phyloP scores from a whole-genome alignment of 768 basidiomycete species.

The Boletus sp. region DNA sequence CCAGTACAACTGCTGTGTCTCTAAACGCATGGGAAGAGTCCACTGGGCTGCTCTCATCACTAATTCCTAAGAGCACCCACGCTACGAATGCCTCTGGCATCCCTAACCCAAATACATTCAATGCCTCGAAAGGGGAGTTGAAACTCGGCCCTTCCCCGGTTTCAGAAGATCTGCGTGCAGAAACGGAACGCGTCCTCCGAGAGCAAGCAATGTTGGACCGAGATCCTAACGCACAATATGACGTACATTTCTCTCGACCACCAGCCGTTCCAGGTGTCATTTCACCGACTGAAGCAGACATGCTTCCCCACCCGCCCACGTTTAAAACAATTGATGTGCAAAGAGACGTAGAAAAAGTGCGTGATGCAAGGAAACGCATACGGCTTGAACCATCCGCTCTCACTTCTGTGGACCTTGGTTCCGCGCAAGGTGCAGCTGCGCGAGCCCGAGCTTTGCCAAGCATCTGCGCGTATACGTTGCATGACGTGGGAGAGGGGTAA shows the following conservation, averaged over 20 bases:
- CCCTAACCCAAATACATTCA: constrained; percentile 70
- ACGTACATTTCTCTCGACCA: constrained; percentile 53
- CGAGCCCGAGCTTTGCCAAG: constrained; percentile 78
- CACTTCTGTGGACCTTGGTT: constrained; percentile 52
- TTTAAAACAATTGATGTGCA: constrained; percentile 88
- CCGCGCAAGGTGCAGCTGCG: constrained; percentile 51
- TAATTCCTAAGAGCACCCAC: constrained; percentile 63
- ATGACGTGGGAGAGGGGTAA: constrained; percentile 94
- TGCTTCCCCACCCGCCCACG: constrained; percentile 74
- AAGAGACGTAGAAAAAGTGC: constrained; percentile 83
- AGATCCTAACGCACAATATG: constrained; percentile 64
- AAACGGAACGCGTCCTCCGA: constrained; percentile 73
- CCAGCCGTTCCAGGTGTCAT: constrained; percentile 50
- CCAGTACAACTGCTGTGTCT: constrained; percentile 61
- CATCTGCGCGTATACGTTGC: constrained; percentile 91
- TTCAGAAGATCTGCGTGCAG: constrained; percentile 72
- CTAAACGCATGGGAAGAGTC: constrained; percentile 78
- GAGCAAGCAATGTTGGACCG: constrained; percentile 79
- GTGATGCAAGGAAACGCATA: constrained; percentile 91
- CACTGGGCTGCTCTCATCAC: constrained; percentile 76
- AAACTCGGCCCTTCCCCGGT: constrained; percentile 85
- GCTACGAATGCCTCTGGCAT: constrained; percentile 34
- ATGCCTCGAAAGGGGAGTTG: constrained; percentile 68
- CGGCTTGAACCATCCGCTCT: constrained; percentile 75
- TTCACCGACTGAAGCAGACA: constrained; percentile 65